These are phyloP conservation scores for Exophiala calicioides DNA, from an alignment of 2,329 filamentous ascomycete species.

Conservation along the genomic window DNA sequence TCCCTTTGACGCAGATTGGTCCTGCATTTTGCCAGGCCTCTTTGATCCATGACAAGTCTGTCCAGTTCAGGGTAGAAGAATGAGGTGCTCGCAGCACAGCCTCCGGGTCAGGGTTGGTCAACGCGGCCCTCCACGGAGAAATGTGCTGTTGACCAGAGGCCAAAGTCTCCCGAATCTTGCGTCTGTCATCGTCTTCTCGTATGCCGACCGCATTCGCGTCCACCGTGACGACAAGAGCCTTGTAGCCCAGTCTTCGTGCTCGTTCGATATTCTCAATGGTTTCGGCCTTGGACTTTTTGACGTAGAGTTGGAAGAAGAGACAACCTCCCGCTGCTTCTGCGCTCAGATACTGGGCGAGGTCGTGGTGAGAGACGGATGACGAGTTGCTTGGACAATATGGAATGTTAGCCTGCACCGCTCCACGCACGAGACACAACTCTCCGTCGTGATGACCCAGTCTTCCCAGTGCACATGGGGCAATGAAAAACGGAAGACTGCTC, in stretches of 20 bases:
- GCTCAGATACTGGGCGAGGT: conserved; percentile 32
- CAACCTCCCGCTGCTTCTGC: not conserved
- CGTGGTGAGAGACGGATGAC: conserved; percentile 35
- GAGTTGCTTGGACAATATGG: conserved; percentile 41
- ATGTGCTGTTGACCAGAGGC: conserved; percentile 9
- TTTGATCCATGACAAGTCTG: conserved; percentile 56
- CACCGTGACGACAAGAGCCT: conserved; percentile 29
- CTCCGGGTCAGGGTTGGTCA: no score
- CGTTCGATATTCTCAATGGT: conserved; percentile 48
- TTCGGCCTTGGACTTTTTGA: conserved; percentile 52
- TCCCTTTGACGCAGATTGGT: conserved; percentile 58
- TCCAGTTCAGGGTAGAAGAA: conserved; percentile 55
- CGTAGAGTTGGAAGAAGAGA: conserved; percentile 50
- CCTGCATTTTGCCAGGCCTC: conserved; percentile 46
- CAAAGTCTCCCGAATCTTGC: conserved; percentile 49
- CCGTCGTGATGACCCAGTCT: conserved; percentile 39
- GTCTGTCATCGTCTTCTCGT: conserved; percentile 60
- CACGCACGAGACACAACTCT: conserved; percentile 40
- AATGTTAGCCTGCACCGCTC: conserved; percentile 38
- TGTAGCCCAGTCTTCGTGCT: conserved; percentile 28
- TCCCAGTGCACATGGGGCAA: conserved; percentile 41
- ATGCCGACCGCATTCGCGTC: conserved; percentile 46
- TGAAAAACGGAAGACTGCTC: conserved; percentile 41
- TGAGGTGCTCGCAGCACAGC: conserved; percentile 55
- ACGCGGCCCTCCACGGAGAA: no score